Evolutionary conservation across 2,329 filamentous ascomycete species (phyloP), one percentile per base, ranked within the genome.

Genomic region (Xylariaceae sp.): DNA sequence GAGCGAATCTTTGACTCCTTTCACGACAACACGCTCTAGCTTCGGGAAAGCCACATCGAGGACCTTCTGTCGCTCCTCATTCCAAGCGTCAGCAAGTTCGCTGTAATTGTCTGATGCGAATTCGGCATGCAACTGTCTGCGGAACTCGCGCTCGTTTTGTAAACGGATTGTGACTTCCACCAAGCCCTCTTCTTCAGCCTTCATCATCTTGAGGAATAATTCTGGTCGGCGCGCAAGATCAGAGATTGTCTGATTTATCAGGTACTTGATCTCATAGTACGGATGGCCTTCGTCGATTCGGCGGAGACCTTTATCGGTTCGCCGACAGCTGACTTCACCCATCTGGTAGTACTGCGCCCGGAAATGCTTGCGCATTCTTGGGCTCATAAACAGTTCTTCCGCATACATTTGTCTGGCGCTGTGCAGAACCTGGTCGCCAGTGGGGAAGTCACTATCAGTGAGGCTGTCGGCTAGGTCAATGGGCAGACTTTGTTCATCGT

Each of bases 241-340:
- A 48, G 80, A 79, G 62, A 97, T 88, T 6, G 90, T 89, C 74
- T 97, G 92, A 68, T 94, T 92, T 64, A 91, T 86, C 17, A 99
- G 81, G 68, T 99, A 99, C 74, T 99, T 96, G 78, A 99, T 90
- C 74, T 97, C 94, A 72, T 97, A 97, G 74, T 95, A 97, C 0
- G 92, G 91, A 69, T 97, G 92, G 23, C 94, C 87, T 62, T 97
- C 93, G 67, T 96, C 92, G 66, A 99, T 97, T 70, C 90, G 90
- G 59, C 90, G 89, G 56, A 97, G 78, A 34, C 94, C 94, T 75
- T 97, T 99, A 61, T 97, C 92, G 0, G 94, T 99, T 57, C 94
- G 87, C 62, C 85, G 85, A 73, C 92, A 96, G 76, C 93, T 92
- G 61, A 99, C 86, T 58, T 89, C 83, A 23, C 92, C 91, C 66